Base-by-base conservation (phyloP, 31 red algal genomes). In the Odonthalia washingtoniensis region DNA sequence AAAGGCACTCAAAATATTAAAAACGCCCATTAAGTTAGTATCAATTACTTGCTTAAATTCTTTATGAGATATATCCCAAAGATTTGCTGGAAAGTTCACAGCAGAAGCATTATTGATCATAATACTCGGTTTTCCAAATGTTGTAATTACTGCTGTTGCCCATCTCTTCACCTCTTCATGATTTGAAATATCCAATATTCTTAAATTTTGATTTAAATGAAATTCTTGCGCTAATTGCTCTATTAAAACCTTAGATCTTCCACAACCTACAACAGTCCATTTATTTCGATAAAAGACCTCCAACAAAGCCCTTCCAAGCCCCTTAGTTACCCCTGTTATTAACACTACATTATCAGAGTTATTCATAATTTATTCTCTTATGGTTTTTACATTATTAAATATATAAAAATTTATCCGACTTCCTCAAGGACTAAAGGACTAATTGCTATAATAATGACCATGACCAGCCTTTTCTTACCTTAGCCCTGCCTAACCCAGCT, bases 251-350 rank as follows among this genome's bases (percentile, higher is more conserved):
- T 67, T 35, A 33, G 64, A 33, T 33, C 64, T 30, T 35, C 64
- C 64, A 35, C 64, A 33, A 67, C 64, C 64, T 30, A 67, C 33
- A 30, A 67, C 64, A 35, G 30, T 30, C 27, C 33, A 35, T 30
- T 35, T 35, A 30, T 30, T 35, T 30, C 30, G 30, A 67, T 33
- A 33, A 67, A 67, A 67, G 27, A 30, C 64, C 64, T 67, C 64
- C 33, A 35, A 30, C 64, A 67, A 33, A 33, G 64, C 64, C 64
- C 27, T 33, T 35, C 64, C 64, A 35, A 67, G 64, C 33, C 64
- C 64, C 27, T 35, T 30, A 67, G 64, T 67, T 33, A 67, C 64
- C 27, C 64, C 64, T 30, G 64, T 67, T 30, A 67, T 67, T 67
- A 67, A 35, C 27, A 67, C 64, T 67, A 67, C 64, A 33, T 67